Base-by-base conservation (phyloP, 2,329 filamentous ascomycete genomes). In the Pseudocercospora macadamiae region DNA sequence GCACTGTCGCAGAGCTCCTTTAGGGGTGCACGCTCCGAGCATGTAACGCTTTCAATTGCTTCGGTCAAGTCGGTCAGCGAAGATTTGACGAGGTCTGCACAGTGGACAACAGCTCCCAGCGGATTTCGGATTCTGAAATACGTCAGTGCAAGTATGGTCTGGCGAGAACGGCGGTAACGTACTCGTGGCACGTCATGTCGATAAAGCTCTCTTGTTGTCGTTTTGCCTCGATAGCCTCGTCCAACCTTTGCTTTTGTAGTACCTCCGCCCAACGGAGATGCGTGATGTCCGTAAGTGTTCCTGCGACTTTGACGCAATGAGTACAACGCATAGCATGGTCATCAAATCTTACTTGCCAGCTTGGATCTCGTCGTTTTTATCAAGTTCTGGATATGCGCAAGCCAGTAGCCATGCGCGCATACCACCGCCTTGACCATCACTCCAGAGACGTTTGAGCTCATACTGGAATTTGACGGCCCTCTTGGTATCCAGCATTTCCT, bases 231-330 rank as follows among this genome's bases (percentile, higher is more conserved):
- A 70, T 67, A 1, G 76, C 76, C 58, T 77, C 75, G 10, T 66
- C 68, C 16, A 75, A 63, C 9, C 74, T 68, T 9, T 69, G 68
- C 23, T 71, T 70, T 37, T 79, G 77, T 1, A 78, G 51, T 0
- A 70, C 72, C 23, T 79, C 72, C 0, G 74, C 76, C 76, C 76
- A 79, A 26, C 77, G 78, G 1, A 77, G 67, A 23, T 77, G 75
- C 0, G 76, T 77, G 6, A 79, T 77, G 21, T 79, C 76, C 1
- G 75, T 76, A 30, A 79, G 73, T 3, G 75, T 76, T 1, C 76
- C 76, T 68, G 77, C 76, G 4, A 78, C 68, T 44, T 16, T 18
- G 4, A 37, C 34, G 2, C 4, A 6, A 19, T 44, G 21, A 44
- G 39, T 12, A 44, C 5, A 3, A 4, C 18, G 19, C 2, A 23